Base-by-base conservation (phyloP, 805 yeast species). In the Ogataea thermomethanolica region DNA sequence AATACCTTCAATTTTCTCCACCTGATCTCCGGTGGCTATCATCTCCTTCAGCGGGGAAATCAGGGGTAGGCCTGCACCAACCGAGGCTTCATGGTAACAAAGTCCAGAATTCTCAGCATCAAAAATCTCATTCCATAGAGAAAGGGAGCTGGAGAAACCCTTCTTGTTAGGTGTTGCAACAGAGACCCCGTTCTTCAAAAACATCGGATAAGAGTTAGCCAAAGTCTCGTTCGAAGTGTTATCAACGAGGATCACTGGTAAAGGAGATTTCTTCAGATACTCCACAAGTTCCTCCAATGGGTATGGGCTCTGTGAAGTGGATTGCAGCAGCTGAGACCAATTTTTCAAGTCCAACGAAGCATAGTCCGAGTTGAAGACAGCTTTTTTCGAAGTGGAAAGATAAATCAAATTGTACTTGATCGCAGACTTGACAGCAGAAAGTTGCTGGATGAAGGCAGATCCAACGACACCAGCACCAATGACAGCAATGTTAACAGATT, bases 91-190 rank as follows among this genome's bases (percentile, higher is more conserved):
- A 60, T 93, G 99, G 73, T 89, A 91, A 32, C 89, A 95, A 48
- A 91, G 72, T 29, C 88, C 90, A 35, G 80, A 81, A 27, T 70
- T 73, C 25, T 84, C 74, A 37, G 65, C 64, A 25, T 62, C 58
- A 55, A 86, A 86, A 40, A 93, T 78, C 37, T 74, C 72, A 41
- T 86, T 76, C 97, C 98, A 93, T 9, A 81, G 66, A 17, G 69
- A 62, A 46, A 84, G 65, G 41, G 78, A 83, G 30, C 89, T 74
- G 8, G 97, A 89, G 59, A 93, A 93, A 0, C 95, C 99, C 73
- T 93, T 93, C 67, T 93, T 93, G 74, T 93, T 93, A 52, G 99
- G 99, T 32, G 99, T 93, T 13, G 98, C 99, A 55, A 93, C 79
- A 32, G 96, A 88, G 50, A 93, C 80, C 27, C 96, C 95, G 44